These are phyloP conservation scores for Silene noctiflora DNA, from an alignment of 179 eudicot species.

Conservation along the genomic window DNA sequence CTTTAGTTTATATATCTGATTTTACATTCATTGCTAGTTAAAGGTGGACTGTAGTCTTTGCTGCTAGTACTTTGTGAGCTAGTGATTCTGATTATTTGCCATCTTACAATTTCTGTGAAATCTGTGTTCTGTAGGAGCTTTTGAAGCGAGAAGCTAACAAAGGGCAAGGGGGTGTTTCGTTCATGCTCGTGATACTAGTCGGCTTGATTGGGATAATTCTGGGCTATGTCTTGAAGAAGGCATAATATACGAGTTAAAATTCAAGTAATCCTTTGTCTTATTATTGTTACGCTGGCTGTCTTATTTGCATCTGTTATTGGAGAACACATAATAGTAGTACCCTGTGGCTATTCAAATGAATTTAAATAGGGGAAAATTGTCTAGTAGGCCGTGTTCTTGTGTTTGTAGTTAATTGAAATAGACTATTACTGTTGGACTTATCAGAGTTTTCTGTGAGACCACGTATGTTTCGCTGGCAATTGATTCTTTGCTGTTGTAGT, in stretches of 20 bases:
- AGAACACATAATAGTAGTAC: constrained; percentile 8
- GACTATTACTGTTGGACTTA: constrained; percentile 24
- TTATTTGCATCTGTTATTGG: constrained; percentile 23
- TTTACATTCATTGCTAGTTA: background rate
- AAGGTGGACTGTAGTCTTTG: background rate
- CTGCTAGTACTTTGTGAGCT: background rate
- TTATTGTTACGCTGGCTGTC: constrained; percentile 19
- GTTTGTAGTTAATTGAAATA: constrained; percentile 35
- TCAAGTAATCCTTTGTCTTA: constrained; percentile 8
- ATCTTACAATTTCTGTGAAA: constrained; percentile 4
- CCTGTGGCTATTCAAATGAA: constrained; percentile 19
- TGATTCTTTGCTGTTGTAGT: constrained; percentile 30
- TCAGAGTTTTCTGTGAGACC: constrained; percentile 15
- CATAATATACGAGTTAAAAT: constrained; percentile 26
- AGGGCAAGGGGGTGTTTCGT: constrained; percentile 54
- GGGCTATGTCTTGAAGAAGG: constrained; percentile 66
- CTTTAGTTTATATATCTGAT: background rate
- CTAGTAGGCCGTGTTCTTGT: constrained; percentile 33
- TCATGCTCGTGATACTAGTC: constrained; percentile 50
- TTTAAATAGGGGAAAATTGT: constrained; percentile 16
- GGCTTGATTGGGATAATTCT: constrained; percentile 62
- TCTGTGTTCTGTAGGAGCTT: constrained; percentile 45
- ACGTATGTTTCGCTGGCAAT: constrained; percentile 17
- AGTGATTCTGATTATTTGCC: background rate
- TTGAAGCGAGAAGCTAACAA: constrained; percentile 58